Percentiles rank a stretch among this genome's conserved stretches.
Evolutionary conservation across 371 early-diverging fungal genomes (phyloP).

Genomic region (Funneliformis caledonium): DNA sequence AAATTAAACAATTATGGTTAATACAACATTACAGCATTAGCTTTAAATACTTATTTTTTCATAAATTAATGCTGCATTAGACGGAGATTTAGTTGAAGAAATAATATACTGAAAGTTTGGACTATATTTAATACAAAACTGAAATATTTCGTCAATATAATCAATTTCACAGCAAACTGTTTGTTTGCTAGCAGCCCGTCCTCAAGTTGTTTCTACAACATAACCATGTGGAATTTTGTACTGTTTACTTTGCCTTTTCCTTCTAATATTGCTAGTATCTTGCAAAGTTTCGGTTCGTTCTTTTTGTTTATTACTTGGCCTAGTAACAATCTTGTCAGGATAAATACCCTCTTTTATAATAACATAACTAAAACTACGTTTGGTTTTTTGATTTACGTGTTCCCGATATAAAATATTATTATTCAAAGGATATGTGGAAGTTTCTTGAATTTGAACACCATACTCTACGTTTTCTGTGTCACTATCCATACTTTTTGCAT

Average conservation of each 20-base stretch:
- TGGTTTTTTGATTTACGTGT: not conserved
- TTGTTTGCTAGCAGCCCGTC: not conserved
- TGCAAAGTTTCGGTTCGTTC: not conserved
- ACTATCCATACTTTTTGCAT: not conserved
- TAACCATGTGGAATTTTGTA: conserved; percentile 15
- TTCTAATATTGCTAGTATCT: not conserved
- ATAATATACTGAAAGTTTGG: not conserved
- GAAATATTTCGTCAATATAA: not conserved
- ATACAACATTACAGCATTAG: too few relatives aligned
- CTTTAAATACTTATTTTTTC: too few relatives aligned
- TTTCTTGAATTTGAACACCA: not conserved
- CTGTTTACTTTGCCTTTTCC: not conserved
- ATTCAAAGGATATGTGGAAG: not conserved
- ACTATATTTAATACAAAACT: conserved; percentile 1
- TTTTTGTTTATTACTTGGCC: not conserved
- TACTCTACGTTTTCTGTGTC: not conserved
- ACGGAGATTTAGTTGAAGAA: not conserved
- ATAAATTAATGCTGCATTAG: not conserved
- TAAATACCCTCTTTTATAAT: conserved; percentile 21
- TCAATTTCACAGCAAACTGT: not conserved
- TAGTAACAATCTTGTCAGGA: not conserved
- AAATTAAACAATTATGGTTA: too few relatives aligned
- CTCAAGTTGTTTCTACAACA: not conserved
- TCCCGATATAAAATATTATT: conserved; percentile 4
- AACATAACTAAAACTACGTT: conserved; percentile 1